A percentile compares a stretch with the other conserved stretches of the same genome.
Conservation (phyloP, 257 asterid species). For the Solanum lignicaule region DNA sequence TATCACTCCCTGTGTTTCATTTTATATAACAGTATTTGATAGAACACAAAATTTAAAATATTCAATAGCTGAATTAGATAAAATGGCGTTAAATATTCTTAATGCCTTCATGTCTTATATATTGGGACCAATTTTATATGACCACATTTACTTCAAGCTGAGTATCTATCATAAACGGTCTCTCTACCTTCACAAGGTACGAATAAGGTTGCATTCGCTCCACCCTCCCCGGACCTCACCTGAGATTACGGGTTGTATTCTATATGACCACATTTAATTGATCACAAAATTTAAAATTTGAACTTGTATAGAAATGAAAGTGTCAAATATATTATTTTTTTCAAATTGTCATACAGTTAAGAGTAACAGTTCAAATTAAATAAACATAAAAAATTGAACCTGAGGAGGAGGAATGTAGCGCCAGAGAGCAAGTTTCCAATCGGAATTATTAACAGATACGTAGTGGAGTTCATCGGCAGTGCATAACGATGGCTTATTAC, state of each 20-base stretch:
- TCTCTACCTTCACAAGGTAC: neutral
- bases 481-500: slow-evolving; percentile 60
- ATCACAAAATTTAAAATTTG: neutral
- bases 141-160: neutral
- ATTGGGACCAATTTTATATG: neutral
- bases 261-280: neutral
- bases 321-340: neutral
- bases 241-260: neutral
- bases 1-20: neutral
- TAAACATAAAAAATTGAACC: slow-evolving; percentile 17
- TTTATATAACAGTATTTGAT: neutral
- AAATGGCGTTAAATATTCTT: neutral
- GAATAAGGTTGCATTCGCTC: neutral
- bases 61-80: neutral
- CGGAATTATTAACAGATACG: slow-evolving; percentile 54
- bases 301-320: neutral
- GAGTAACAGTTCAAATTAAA: too few species aligned
- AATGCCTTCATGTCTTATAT: neutral
- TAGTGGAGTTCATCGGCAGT: slow-evolving; percentile 97
- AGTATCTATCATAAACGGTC: neutral
- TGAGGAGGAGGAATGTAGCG: slow-evolving; percentile 78
- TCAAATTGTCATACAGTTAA: neutral
- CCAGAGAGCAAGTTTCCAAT: slow-evolving; percentile 91
- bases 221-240: neutral
- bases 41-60: neutral